Evolutionary conservation across 2,329 filamentous ascomycete species (phyloP).

Genomic region (Paraconiothyrium sp.): DNA sequence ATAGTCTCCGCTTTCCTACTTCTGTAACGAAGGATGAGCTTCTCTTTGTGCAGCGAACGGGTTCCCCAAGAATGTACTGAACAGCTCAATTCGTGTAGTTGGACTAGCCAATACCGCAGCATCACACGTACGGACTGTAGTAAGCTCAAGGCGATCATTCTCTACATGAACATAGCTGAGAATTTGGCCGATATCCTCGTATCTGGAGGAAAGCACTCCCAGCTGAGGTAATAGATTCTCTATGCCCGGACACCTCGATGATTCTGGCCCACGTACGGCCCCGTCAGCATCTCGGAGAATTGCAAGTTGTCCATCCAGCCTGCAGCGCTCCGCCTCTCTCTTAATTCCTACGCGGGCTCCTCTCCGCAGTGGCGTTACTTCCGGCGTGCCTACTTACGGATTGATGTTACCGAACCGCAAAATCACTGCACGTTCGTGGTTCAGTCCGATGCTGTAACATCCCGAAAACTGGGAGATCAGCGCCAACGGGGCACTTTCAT

Average conservation of each 20-base stretch:
- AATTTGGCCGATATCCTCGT: conserved; percentile 3
- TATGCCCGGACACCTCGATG: conserved; percentile 8
- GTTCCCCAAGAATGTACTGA: neutral
- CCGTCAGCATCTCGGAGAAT: conserved; percentile 12
- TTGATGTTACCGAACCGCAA: conserved; percentile 2
- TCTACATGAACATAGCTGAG: neutral
- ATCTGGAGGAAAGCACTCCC: neutral
- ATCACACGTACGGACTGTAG: neutral
- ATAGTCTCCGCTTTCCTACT: neutral
- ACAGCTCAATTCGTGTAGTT: neutral
- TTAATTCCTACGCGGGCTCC: conserved; percentile 9
- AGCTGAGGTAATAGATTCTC: conserved; percentile 14
- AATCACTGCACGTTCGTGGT: neutral
- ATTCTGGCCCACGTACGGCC: neutral
- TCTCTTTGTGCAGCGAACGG: neutral
- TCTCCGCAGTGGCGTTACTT: neutral
- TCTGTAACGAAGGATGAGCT: neutral
- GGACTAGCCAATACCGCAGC: neutral
- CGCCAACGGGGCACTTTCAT: conserved; percentile 6
- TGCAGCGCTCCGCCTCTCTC: conserved; percentile 12
- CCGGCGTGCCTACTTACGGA: conserved; percentile 1
- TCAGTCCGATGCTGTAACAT: conserved; percentile 6
- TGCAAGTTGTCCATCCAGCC: conserved; percentile 5
- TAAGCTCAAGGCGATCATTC: neutral
- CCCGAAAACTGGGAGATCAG: conserved; percentile 9